Evolutionary conservation across 169 alveolate genomes (phyloP), one percentile per base, ranked within the genome.

Genomic region (Plasmodium blacklocki): DNA sequence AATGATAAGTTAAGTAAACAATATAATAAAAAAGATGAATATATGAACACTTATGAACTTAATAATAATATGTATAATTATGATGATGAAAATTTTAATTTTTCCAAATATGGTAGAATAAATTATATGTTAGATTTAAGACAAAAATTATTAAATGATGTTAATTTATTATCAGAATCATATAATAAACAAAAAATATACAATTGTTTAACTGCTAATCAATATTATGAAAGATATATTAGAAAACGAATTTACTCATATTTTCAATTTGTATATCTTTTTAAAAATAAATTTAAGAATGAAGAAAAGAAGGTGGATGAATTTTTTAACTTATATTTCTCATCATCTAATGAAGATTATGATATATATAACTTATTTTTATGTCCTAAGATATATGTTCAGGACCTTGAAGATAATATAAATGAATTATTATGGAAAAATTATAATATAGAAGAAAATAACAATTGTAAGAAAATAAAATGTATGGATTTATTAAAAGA

Each of bases 31-130:
- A 47, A 29, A 12, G 72, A 72, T 9, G 21, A 54, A 6, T 45
- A 68, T 39, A 14, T 26, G 43, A 43, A 39, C 11, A 56, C 29
- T 4, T 29, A 62, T n/a, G 49, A 74, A 21, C 50, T 49, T 26
- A 74, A 88, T 9, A 74, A 88, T 9, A 68, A 74, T 39, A 93
- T 74, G 50, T 49, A 74, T 7, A 23, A 58, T 78, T 88, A 88
- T 62, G 90, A 76, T 49, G 93, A 88, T 26, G 94, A 89, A 60
- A 93, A 89, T 83, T 83, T 83, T 83, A 83, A 83, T 68, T 96
- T 95, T 88, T 92, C 97, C 43, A 96, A 96, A 89, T 94, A 94
- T 91, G 98, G 98, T 2, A 93, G 98, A n/a, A 97, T 96, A 32
- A 93, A 95, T 88, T 93, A 87, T 85, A 95, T 96, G 95, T 88